Evolutionary conservation across 2,329 filamentous ascomycete species (phyloP).

Genomic region (Fusarium chuoi): DNA sequence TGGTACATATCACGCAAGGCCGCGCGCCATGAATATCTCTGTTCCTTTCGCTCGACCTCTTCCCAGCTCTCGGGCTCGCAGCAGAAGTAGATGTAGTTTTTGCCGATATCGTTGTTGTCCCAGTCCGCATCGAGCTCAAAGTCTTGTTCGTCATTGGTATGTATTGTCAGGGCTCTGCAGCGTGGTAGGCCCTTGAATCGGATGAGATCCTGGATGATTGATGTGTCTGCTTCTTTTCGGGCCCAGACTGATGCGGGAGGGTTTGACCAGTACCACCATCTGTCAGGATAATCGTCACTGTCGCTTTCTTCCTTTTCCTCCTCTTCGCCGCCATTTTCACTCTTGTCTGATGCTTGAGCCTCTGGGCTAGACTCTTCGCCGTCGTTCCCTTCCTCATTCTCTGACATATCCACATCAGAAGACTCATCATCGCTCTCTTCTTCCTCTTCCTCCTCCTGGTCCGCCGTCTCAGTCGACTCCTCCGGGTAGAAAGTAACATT

Average conservation of each 20-base stretch:
- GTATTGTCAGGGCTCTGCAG: not conserved
- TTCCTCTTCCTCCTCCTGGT: not conserved
- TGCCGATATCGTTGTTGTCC: not conserved
- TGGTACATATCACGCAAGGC: conserved; percentile 7
- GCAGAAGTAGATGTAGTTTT: conserved; percentile 4
- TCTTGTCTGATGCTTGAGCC: not conserved
- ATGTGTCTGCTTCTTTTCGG: not conserved
- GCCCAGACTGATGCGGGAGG: conserved; percentile 20
- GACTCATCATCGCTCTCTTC: not conserved
- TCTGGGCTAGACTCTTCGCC: not conserved
- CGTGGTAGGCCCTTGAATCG: not conserved
- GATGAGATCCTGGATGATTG: not conserved
- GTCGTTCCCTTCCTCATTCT: not conserved
- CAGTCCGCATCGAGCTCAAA: not conserved
- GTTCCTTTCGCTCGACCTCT: not conserved
- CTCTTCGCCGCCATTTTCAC: not conserved
- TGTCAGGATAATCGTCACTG: not conserved
- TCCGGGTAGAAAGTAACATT: not conserved
- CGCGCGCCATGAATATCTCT: not conserved
- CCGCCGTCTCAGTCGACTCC: not conserved
- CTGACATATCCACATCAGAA: not conserved
- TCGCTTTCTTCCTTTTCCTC: not conserved
- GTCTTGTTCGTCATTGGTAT: not conserved
- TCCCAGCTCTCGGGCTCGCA: not conserved
- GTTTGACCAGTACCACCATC: not conserved